Evolutionary conservation across 2,329 filamentous ascomycete genomes (phyloP).

Genomic region (Trichoderma breve): DNA sequence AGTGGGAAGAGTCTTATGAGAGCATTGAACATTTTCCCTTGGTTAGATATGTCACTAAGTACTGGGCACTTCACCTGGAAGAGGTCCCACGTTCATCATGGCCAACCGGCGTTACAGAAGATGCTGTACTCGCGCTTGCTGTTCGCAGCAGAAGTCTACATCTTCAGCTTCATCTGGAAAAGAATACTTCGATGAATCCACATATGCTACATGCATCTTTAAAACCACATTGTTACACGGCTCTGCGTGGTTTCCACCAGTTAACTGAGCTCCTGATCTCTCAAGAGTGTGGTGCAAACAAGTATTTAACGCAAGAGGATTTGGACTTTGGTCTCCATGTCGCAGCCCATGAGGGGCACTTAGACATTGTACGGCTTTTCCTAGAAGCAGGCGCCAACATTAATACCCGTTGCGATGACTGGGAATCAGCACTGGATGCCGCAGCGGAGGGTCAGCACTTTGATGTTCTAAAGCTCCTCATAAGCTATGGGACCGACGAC

Average conservation of each 20-base stretch:
- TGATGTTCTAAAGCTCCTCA: background rate
- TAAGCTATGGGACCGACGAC: background rate
- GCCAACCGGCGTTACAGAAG: background rate
- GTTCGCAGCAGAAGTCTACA: background rate
- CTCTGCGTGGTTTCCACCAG: background rate
- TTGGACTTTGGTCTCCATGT: background rate
- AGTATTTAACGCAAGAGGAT: background rate
- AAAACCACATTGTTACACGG: background rate
- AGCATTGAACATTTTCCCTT: background rate
- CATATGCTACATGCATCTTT: background rate
- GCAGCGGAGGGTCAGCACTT: background rate
- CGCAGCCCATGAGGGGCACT: background rate
- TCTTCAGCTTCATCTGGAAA: background rate
- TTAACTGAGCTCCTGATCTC: background rate
- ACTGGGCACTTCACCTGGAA: background rate
- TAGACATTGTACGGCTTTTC: background rate
- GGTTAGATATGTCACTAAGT: background rate
- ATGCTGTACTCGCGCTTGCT: background rate
- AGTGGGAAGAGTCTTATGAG: fast-evolving
- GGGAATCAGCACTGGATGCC: background rate
- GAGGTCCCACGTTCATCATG: background rate
- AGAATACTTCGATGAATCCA: too few relatives aligned
- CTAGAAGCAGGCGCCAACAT: background rate
- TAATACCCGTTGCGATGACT: background rate
- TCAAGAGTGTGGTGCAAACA: background rate